These are phyloP conservation scores for Ormosia emarginata DNA, from an alignment of 306 rosid species.

Conservation along the genomic window DNA sequence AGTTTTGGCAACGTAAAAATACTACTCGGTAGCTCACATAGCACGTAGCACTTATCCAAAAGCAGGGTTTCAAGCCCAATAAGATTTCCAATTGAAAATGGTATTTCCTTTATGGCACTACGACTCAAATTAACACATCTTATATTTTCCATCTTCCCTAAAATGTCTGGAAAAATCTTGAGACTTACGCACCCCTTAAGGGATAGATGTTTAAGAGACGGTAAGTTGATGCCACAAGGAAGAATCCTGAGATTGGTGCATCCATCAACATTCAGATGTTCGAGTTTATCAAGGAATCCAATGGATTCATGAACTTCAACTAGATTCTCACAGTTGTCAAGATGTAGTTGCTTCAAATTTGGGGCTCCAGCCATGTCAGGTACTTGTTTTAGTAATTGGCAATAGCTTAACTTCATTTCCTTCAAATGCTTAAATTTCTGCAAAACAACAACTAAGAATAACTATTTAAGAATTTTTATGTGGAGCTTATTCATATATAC, in stretches of 20 bases:
- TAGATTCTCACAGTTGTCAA: background rate
- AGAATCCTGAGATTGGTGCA: background rate
- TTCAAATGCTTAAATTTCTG: background rate
- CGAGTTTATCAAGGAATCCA: background rate
- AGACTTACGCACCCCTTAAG: background rate
- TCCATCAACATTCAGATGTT: background rate
- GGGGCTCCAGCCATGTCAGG: conserved; percentile 1
- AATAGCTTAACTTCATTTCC: background rate
- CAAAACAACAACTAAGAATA: background rate
- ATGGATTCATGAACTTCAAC: conserved; percentile 11
- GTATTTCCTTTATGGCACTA: background rate
- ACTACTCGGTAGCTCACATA: background rate
- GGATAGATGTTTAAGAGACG: background rate
- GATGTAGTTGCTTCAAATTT: background rate
- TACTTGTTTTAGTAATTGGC: background rate
- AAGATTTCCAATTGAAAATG: background rate
- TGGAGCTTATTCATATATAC: background rate
- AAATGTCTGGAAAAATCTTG: background rate
- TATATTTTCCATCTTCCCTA: background rate
- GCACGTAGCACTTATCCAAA: background rate
- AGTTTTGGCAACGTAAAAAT: background rate
- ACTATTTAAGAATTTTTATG: background rate
- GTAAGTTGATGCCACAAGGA: background rate
- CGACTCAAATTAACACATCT: accelerated
- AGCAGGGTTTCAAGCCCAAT: background rate